Percentiles rank a stretch among this genome's conserved stretches.
Evolutionary conservation across 257 asterid genomes (phyloP).

Genomic region (Nicotiana tabacum): DNA sequence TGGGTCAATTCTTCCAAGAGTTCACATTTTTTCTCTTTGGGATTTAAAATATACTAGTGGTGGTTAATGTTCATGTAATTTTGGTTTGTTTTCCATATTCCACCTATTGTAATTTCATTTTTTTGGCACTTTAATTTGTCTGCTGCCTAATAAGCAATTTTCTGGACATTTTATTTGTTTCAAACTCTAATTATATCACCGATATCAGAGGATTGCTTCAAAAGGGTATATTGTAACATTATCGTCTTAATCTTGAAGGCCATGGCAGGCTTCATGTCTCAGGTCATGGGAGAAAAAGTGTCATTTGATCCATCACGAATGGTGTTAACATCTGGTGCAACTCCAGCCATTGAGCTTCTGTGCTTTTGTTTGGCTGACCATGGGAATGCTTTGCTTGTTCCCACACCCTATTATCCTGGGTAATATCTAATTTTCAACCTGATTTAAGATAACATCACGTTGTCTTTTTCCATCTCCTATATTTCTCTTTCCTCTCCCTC

Average conservation of each 20-base stretch:
- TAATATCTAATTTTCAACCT: conserved; percentile 17
- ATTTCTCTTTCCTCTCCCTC: background rate
- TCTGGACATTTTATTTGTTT: background rate
- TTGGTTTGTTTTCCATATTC: background rate
- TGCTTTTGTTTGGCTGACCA: conserved; percentile 89
- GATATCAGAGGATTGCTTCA: background rate
- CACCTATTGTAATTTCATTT: background rate
- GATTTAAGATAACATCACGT: background rate
- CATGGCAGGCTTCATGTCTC: conserved; percentile 84
- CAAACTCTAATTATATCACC: background rate
- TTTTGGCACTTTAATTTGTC: background rate
- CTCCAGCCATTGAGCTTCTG: conserved; percentile 86
- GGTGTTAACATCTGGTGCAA: conserved; percentile 79
- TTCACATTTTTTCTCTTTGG: background rate
- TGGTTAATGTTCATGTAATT: background rate
- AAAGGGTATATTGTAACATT: background rate
- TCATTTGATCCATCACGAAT: conserved; percentile 68
- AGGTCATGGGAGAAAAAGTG: conserved; percentile 59
- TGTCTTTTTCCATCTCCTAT: background rate
- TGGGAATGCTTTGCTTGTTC: conserved; percentile 92
- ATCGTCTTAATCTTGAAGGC: conserved; percentile 41
- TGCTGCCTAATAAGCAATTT: background rate
- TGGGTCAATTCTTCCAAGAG: background rate
- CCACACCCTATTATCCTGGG: conserved; percentile 97
- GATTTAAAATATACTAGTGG: background rate